Conservation (phyloP, 2,329 filamentous ascomycete genomes). For the Pseudogymnoascus verrucosus region DNA sequence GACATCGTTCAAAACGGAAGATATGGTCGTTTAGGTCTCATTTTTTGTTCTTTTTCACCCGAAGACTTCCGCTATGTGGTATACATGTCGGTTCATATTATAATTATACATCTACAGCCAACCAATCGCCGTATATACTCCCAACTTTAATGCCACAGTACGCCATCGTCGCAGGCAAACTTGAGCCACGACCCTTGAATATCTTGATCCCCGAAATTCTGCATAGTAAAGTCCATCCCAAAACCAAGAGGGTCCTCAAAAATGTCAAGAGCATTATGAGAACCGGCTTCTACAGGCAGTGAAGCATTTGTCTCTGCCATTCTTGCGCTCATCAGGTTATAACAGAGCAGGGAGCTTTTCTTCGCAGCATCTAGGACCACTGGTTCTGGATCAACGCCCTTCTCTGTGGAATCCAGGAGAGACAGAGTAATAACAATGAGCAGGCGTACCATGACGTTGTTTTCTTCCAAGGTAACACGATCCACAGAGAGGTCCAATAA, state of each 20-base stretch:
- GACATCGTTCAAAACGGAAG: not conserved
- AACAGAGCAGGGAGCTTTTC: slow-evolving; percentile 16
- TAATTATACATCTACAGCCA: not conserved
- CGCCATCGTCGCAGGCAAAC: not conserved
- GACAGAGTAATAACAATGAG: slow-evolving; percentile 34
- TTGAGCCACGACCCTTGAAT: not conserved
- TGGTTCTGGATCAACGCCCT: slow-evolving; percentile 12
- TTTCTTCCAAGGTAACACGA: slow-evolving; percentile 34
- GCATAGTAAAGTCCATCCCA: not conserved
- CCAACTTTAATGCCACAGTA: not conserved
- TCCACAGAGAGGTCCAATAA: slow-evolving; percentile 25
- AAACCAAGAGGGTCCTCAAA: not conserved
- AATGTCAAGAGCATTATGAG: not conserved
- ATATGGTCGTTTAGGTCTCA: not conserved
- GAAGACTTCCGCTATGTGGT: not conserved
- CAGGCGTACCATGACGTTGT: slow-evolving; percentile 37
- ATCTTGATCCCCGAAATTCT: not conserved
- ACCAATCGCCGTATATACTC: not conserved
- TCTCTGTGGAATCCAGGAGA: slow-evolving; percentile 30
- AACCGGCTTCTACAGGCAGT: not conserved
- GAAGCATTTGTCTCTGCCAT: not conserved
- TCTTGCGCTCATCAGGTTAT: slow-evolving; percentile 14
- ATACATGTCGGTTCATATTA: not conserved
- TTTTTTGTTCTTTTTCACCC: not conserved
- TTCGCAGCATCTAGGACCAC: slow-evolving; percentile 15